phyloP scores from a whole-genome alignment of 73 alveolate species.

The Tetrahymena borealis region DNA sequence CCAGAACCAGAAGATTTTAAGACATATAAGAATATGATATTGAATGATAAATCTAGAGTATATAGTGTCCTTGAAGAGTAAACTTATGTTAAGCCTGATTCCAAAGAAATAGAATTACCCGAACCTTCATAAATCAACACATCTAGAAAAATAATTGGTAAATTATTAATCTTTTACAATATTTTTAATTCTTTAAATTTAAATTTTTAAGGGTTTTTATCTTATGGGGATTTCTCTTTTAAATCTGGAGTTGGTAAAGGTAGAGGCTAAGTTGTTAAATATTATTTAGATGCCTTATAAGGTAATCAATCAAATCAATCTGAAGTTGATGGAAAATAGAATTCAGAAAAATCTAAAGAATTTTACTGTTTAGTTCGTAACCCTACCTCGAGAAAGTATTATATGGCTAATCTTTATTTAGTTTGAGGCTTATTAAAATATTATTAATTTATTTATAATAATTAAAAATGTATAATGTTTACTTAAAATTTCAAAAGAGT shows the following conservation, averaged over 20 bases:
- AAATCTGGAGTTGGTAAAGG: not conserved
- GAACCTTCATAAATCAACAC: not conserved
- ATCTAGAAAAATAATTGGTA: not conserved
- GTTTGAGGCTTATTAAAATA: not conserved
- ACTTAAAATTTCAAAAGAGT: not conserved
- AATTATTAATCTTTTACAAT: not conserved
- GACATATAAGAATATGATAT: not conserved
- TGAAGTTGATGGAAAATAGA: not conserved
- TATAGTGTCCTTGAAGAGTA: not conserved
- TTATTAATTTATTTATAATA: not conserved
- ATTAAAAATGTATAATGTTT: not conserved
- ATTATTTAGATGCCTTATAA: not conserved
- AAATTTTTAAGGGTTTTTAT: not conserved
- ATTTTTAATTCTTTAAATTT: not conserved
- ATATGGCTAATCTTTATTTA: not conserved
- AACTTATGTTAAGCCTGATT: not conserved
- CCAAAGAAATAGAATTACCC: not conserved
- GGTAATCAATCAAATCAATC: not conserved
- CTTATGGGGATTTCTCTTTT: not conserved
- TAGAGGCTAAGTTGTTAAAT: not conserved
- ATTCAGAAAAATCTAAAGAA: not conserved
- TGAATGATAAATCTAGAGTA: not conserved
- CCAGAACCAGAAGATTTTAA: not conserved
- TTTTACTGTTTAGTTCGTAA: not conserved
- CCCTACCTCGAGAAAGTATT: not conserved